Percentiles rank a stretch among this genome's conserved stretches.
phyloP scores from a whole-genome alignment of 225 moss, liverwort and hornwort genomes.

The Polytrichum formosum region DNA sequence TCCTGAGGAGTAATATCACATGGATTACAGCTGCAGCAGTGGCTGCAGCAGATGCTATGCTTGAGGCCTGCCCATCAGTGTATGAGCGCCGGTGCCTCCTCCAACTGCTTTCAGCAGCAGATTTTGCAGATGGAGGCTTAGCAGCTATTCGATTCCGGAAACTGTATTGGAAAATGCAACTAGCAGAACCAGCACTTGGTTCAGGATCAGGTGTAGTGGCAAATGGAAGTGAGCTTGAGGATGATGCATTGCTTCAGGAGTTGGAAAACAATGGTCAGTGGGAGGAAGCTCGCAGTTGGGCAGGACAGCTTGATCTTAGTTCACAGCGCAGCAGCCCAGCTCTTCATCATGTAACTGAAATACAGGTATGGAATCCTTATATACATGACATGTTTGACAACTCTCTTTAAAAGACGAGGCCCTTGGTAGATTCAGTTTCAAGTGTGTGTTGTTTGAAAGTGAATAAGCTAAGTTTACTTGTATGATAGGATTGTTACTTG shows the following conservation, averaged over 20 bases:
- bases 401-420: no score
- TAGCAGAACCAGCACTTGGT: slow-evolving; percentile 87
- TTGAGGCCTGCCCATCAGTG: slow-evolving; percentile 82
- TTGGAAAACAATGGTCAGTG: slow-evolving; percentile 84
- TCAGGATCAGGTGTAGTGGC: slow-evolving; percentile 50
- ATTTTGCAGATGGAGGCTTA: slow-evolving; percentile 94
- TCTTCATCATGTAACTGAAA: slow-evolving; percentile 93
- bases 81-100: slow-evolving; percentile 93
- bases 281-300: slow-evolving; percentile 99
- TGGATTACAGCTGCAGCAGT: slow-evolving; percentile 93
- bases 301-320: slow-evolving; percentile 82
- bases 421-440: no score
- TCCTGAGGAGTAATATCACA: slow-evolving; percentile 44
- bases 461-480: no score
- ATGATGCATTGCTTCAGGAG: slow-evolving; percentile 75
- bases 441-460: no score
- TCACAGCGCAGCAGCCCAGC: slow-evolving; percentile 59
- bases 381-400: not conserved
- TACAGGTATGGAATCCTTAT: slow-evolving; percentile 44
- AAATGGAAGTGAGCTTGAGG: slow-evolving; percentile 72
- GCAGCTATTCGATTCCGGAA: slow-evolving; percentile 84
- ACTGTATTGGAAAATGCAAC: slow-evolving; percentile 93
- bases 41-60: slow-evolving; percentile 93
- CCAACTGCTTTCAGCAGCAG: slow-evolving; percentile 83
- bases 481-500: no score